Evolutionary conservation across 805 yeast species (phyloP).

Genomic region (Nakazawaea laoshanensis): DNA sequence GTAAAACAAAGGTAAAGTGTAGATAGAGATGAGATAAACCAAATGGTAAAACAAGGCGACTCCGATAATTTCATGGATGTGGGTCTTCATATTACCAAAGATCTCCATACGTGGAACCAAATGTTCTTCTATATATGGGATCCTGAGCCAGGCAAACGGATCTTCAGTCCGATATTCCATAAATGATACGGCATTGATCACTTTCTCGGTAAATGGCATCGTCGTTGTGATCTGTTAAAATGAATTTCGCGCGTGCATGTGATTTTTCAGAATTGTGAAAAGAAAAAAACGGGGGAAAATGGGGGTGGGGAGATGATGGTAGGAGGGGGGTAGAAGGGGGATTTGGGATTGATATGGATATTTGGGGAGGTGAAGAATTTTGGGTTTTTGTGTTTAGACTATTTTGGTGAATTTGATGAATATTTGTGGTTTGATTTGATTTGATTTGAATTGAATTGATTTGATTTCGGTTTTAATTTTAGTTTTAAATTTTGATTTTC

Average conservation of each 20-base stretch:
- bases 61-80: constrained; percentile 23
- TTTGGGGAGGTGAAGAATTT: too few species aligned
- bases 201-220: constrained; percentile 6
- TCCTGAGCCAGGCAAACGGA: constrained; percentile 15
- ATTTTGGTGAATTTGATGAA: too few species aligned
- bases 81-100: constrained; percentile 15
- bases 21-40: constrained; percentile 16
- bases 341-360: too few species aligned
- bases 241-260: too few species aligned
- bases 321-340: too few species aligned
- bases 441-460: too few species aligned
- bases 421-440: too few species aligned
- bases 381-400: too few species aligned
- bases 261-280: background rate
- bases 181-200: constrained; percentile 2
- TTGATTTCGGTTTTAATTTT: too few species aligned
- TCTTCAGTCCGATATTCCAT: constrained; percentile 14
- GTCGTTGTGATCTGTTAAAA: background rate
- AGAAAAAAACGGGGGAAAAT: background rate
- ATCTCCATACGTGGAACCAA: constrained; percentile 4
- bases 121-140: constrained; percentile 21
- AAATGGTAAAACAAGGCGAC: constrained; percentile 20
- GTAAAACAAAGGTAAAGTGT: constrained; percentile 17
- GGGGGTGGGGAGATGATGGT: too few species aligned
- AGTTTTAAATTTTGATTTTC: too few species aligned